phyloP scores from a whole-genome alignment of 306 rosid genomes.

The Cicer judaicum region DNA sequence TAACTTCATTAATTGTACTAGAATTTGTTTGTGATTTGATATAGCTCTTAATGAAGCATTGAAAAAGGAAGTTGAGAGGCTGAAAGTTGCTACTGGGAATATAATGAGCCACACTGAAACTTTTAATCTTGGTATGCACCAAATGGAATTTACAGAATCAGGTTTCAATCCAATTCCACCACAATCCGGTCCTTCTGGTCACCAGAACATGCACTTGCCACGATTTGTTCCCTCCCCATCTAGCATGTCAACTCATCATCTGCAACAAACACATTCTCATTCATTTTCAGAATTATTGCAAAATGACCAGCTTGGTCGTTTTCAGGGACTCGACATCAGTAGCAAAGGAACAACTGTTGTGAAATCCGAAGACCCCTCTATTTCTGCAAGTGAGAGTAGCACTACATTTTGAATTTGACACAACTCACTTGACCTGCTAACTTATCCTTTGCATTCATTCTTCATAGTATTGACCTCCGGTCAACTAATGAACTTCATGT shows the following conservation, averaged over 20 bases:
- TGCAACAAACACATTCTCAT: slow-evolving; percentile 67
- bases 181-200: slow-evolving; percentile 62
- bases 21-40: slow-evolving; percentile 36
- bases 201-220: slow-evolving; percentile 65
- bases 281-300: slow-evolving; percentile 65
- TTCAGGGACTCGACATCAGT: slow-evolving; percentile 85
- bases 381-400: slow-evolving; percentile 89
- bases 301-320: slow-evolving; percentile 69
- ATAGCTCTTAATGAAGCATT: slow-evolving; percentile 89
- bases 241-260: slow-evolving; percentile 58
- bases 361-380: slow-evolving; percentile 77
- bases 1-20: slow-evolving; percentile 11
- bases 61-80: slow-evolving; percentile 96
- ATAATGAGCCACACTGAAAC: slow-evolving; percentile 71
- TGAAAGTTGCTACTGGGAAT: slow-evolving; percentile 86
- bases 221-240: slow-evolving; percentile 61
- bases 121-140: slow-evolving; percentile 83
- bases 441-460: slow-evolving; percentile 56
- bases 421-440: slow-evolving; percentile 65
- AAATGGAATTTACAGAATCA: slow-evolving; percentile 64
- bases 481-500: slow-evolving; percentile 57
- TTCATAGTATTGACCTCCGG: slow-evolving; percentile 59
- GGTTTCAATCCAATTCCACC: slow-evolving; percentile 63
- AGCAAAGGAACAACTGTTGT: slow-evolving; percentile 62
- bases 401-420: slow-evolving; percentile 68